Evolutionary conservation across 2,329 filamentous ascomycete genomes (phyloP).

Genomic region (Trichoderma cornu-damae): DNA sequence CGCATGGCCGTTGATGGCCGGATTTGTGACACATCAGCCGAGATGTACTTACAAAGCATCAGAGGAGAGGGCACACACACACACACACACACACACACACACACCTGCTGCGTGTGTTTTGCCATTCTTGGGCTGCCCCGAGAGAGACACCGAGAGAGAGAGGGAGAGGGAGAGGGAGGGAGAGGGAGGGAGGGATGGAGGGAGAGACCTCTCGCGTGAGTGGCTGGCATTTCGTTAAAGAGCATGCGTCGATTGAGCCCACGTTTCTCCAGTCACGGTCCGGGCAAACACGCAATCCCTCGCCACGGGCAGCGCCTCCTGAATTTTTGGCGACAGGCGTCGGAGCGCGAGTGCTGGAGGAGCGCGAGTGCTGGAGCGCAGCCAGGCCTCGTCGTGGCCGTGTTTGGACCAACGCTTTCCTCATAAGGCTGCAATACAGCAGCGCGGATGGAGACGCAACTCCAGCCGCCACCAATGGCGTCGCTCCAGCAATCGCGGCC

Average conservation of each 20-base stretch:
- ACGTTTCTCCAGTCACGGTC: constrained; percentile 6
- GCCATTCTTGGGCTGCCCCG: too few species aligned
- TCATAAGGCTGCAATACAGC: constrained; percentile 20
- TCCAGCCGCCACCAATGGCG: neutral
- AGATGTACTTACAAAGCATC: too few species aligned
- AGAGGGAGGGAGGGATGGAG: neutral
- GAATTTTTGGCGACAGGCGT: neutral
- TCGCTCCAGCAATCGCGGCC: constrained; percentile 14
- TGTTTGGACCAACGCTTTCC: constrained; percentile 11
- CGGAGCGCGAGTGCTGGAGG: neutral
- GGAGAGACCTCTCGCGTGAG: too few species aligned
- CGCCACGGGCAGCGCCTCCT: neutral
- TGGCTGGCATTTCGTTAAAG: constrained; percentile 2
- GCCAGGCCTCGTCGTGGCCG: constrained; percentile 14
- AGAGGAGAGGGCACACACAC: too few species aligned
- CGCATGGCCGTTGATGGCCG: neutral
- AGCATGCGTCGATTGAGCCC: constrained; percentile 16
- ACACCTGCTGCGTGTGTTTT: too few species aligned
- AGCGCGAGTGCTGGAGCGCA: too few species aligned
- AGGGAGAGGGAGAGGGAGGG: neutral
- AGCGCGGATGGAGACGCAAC: constrained; percentile 8
- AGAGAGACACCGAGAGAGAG: too few species aligned
- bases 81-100: too few species aligned
- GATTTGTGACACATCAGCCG: neutral
- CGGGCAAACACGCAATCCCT: constrained; percentile 13